Evolutionary conservation across 305 asterid genomes (phyloP), one percentile per base, ranked within the genome.

Genomic region (Petunia hybrid): DNA sequence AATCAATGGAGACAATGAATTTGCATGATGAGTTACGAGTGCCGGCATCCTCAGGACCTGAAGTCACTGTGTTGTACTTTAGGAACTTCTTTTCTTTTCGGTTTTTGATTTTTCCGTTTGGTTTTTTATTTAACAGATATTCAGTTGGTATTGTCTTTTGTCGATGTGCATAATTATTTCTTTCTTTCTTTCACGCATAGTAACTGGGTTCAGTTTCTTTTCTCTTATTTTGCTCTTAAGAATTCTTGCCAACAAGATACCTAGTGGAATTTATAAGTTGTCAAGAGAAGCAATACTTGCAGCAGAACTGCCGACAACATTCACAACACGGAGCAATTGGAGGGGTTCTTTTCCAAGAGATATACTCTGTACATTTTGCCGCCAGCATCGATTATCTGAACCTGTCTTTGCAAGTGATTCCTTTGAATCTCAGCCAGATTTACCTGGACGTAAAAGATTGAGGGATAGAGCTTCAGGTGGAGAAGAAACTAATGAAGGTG

Each of bases 271-370:
- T 77, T 94, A 96, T 90, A 92, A 88, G 86, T 81, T 93, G 82
- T 91, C 97, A 51, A 91, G 99, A 85, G 93, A 92, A 74, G 94
- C 98, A 85, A 81, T 91, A 63, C 90, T 93, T 87, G 90, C 91
- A 51, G 94, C 97, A 6, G 91, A 94, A 79, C 85, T 95, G 89
- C 99, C 99, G 75, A 71, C 78, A 80, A 85, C 87, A 80, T 93
- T 85, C 84, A 91, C 97, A 13, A 85, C 93, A 56, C 90, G 86
- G 87, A 86, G 82, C 90, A 91, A 89, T 69, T 96, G 99, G 98
- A 92, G 92, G 91, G 98, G 98, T 76, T 83, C 92, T 78, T 85
- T 88, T 46, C 99, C 98, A 3, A 94, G 91, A 87, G 98, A 96
- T 73, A 84, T 92, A 65, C 94, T 96, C 12, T 85, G 86, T 82